Conservation (phyloP, 345 rosid species). For the Pistacia integerrima region DNA sequence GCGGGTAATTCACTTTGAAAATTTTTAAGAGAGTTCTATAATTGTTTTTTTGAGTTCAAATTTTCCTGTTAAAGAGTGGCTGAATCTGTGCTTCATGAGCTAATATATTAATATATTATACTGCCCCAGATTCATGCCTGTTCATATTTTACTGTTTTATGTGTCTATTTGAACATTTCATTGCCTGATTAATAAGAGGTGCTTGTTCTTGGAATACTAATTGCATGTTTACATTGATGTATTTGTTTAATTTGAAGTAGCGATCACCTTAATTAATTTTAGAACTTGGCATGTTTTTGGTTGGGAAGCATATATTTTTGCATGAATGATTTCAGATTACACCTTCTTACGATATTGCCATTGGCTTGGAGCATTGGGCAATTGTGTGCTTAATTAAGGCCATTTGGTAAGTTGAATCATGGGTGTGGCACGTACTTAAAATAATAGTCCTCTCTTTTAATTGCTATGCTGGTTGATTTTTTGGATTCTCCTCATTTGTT, state of each 20-base stretch:
- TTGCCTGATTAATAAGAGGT: neutral
- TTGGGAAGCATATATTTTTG: neutral
- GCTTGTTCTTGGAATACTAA: neutral
- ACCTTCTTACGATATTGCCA: neutral
- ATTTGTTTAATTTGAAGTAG: neutral
- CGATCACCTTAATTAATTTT: neutral
- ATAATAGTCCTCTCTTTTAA: neutral
- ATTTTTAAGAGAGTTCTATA: neutral
- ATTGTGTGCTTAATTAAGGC: neutral
- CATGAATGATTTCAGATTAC: neutral
- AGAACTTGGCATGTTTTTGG: neutral
- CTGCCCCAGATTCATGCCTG: neutral
- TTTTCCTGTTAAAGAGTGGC: neutral
- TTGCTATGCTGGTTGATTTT: slow-evolving; percentile 2
- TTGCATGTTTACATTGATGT: neutral
- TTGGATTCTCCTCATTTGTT: slow-evolving; percentile 11
- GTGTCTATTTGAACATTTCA: neutral
- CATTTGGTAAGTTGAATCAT: neutral
- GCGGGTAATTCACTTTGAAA: slow-evolving; percentile 48
- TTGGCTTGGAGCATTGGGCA: neutral
- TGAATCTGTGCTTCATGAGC: slow-evolving; percentile 1
- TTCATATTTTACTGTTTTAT: neutral
- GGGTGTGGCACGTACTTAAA: neutral
- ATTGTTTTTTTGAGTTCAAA: neutral
- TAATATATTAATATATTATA: neutral